A percentile compares a stretch with the other conserved stretches of the same genome.
These are phyloP conservation scores for Penicillium egyptiacum DNA, from an alignment of 495 filamentous ascomycete species.

Conservation along the genomic window DNA sequence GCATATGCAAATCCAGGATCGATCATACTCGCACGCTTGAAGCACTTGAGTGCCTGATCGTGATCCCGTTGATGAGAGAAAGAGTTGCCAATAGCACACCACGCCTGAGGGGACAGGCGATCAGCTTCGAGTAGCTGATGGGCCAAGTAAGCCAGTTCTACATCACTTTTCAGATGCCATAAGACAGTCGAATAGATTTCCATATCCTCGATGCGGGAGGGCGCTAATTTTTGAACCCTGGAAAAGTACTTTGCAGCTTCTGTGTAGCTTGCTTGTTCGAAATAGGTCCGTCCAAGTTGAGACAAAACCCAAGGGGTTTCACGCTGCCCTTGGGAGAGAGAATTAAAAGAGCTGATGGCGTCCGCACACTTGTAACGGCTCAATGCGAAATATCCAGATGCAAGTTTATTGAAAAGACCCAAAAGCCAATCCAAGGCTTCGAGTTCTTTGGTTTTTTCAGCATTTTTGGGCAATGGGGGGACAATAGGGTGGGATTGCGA, in stretches of 20 bases:
- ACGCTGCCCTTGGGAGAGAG: slow-evolving; percentile 69
- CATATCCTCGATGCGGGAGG: slow-evolving; percentile 85
- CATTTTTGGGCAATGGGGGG: slow-evolving; percentile 30
- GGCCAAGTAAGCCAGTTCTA: slow-evolving; percentile 85
- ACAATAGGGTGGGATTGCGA: slow-evolving; percentile 27
- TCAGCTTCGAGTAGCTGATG: slow-evolving; percentile 85
- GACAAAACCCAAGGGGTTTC: slow-evolving; percentile 95
- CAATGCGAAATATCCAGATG: slow-evolving; percentile 71
- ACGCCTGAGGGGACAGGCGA: slow-evolving; percentile 86
- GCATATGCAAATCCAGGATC: slow-evolving; percentile 92
- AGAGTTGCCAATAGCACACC: slow-evolving; percentile 93
- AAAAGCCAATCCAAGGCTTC: slow-evolving; percentile 76
- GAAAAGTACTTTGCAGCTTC: slow-evolving; percentile 85
- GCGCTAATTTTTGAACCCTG: slow-evolving; percentile 70
- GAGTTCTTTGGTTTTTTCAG: slow-evolving; percentile 59
- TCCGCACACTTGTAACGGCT: slow-evolving; percentile 76
- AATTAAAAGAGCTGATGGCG: slow-evolving; percentile 67
- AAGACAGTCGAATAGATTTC: slow-evolving; percentile 97
- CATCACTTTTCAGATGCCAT: slow-evolving; percentile 91
- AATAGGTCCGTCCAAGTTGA: slow-evolving; percentile 83
- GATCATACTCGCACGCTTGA: slow-evolving; percentile 89
- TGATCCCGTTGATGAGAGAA: slow-evolving; percentile 95
- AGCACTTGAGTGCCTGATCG: slow-evolving; percentile 90
- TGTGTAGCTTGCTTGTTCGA: slow-evolving; percentile 79
- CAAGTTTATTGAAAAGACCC: slow-evolving; percentile 82